A percentile compares a stretch with the other conserved stretches of the same genome.
phyloP scores from a whole-genome alignment of 1,284 basidiomycete genomes.

The Hortiboletus rubellus region DNA sequence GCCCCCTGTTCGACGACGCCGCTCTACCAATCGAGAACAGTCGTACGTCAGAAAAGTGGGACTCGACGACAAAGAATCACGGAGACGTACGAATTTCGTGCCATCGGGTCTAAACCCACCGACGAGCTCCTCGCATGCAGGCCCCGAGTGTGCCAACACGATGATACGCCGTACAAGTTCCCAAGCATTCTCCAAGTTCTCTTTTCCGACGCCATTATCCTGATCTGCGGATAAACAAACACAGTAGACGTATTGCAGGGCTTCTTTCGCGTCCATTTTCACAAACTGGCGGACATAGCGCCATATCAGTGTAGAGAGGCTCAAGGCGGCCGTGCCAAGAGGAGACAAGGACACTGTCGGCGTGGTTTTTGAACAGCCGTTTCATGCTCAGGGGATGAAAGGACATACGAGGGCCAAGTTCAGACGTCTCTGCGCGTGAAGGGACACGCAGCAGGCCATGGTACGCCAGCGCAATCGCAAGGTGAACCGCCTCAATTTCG shows the following conservation, averaged over 20 bases:
- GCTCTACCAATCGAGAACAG: slow-evolving; percentile 46
- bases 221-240: slow-evolving; percentile 83
- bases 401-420: slow-evolving; percentile 75
- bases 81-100: slow-evolving; percentile 72
- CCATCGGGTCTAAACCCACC: slow-evolving; percentile 91
- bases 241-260: slow-evolving; percentile 94
- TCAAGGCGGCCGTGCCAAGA: slow-evolving; percentile 66
- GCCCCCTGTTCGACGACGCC: slow-evolving; percentile 88
- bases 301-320: slow-evolving; percentile 86
- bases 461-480: slow-evolving; percentile 90
- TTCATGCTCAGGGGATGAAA: neutral
- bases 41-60: slow-evolving; percentile 6
- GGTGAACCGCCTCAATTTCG: slow-evolving; percentile 93
- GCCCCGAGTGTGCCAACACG: slow-evolving; percentile 81
- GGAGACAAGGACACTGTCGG: slow-evolving; percentile 64
- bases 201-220: slow-evolving; percentile 65
- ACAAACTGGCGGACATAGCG: slow-evolving; percentile 92
- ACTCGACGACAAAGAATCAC: neutral
- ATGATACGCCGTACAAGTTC: slow-evolving; percentile 88
- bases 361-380: neutral
- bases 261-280: slow-evolving; percentile 89
- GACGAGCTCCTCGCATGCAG: slow-evolving; percentile 86
- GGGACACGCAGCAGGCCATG: slow-evolving; percentile 91
- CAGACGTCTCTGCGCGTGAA: slow-evolving; percentile 73
- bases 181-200: slow-evolving; percentile 85